These are phyloP conservation scores for Alternaria sp. DNA, from an alignment of 2,329 filamentous ascomycete species.

Conservation along the genomic window DNA sequence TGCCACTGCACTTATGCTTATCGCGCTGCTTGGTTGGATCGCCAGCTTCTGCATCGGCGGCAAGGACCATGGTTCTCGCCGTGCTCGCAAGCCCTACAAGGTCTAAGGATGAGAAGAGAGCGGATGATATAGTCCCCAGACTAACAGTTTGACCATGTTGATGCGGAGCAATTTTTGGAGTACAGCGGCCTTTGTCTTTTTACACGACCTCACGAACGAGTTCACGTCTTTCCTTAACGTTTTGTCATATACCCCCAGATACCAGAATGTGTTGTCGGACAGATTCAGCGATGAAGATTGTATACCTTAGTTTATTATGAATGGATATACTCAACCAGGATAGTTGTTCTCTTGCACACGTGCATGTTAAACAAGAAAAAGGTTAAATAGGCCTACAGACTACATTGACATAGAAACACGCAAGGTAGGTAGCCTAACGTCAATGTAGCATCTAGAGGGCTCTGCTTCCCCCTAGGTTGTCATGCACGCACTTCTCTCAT, in stretches of 20 bases:
- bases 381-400: not conserved
- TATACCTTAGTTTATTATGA: not conserved
- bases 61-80: not conserved
- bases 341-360: not conserved
- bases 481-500: not conserved
- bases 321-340: not conserved
- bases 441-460: not conserved
- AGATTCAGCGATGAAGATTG: not conserved
- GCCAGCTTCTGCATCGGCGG: conserved; percentile 37
- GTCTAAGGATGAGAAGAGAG: not conserved
- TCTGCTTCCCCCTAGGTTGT: fast-evolving
- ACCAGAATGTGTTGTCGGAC: not conserved
- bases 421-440: not conserved
- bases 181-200: not conserved
- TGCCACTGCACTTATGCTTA: conserved; percentile 55
- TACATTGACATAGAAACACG: not conserved
- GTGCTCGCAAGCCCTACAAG: not conserved
- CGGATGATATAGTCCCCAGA: not conserved
- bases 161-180: not conserved
- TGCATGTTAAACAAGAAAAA: no score
- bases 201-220: not conserved
- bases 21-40: conserved; percentile 39
- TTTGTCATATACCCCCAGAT: conserved; percentile 5
- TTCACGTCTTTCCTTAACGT: not conserved
- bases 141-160: not conserved